Evolutionary conservation across 208 protist genomes (phyloP), one percentile per base, ranked within the genome.

Genomic region (Crithidia mellificae): DNA sequence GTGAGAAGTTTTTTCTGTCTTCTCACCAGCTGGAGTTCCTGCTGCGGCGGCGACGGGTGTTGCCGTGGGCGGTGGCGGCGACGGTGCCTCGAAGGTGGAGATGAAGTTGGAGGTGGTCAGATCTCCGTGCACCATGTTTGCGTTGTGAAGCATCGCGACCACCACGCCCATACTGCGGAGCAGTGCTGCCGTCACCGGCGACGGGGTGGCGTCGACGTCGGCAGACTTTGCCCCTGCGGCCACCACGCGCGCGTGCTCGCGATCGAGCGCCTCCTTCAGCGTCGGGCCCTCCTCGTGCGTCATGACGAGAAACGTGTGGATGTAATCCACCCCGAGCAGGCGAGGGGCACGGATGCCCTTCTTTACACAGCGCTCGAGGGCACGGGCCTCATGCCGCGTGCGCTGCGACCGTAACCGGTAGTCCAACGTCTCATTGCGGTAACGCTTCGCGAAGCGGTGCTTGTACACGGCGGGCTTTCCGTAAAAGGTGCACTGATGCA

Each of bases 81-180:
- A 17, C 12, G 29, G 20, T 22, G 19, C 12, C 24, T 63, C 41
- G 38, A 68, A 54, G 30, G 62, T 72, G 32, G 82, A 80, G 34
- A 98, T 85, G 32, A 99, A 94, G 72, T 99, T 99, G 8, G 95
- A 98, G 6, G 98, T 99, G n/a, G 98, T 99, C 14, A 99, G 82
- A 78, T 99, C 98, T 17, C 98, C 98, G 77, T 99, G 98, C 38
- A 99, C 87, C 20, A 99, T 74, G 63, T 93, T 83, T 6, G 69
- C 76, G 50, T 89, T 88, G 80, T 99, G 98, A 54, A 99, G 76
- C 32, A 51, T 68, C 15, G 82, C 93, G 30, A 99, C 78, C 4
- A 90, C 71, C 41, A 85, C 68, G 12, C 98, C 98, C 30, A 99
- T 91, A 17, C 82, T 77, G n/a, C 50, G 49, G 19, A 92, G 77